Evolutionary conservation across 306 rosid species (phyloP), one percentile per base, ranked within the genome.

Genomic region (Acmispon strigosus): DNA sequence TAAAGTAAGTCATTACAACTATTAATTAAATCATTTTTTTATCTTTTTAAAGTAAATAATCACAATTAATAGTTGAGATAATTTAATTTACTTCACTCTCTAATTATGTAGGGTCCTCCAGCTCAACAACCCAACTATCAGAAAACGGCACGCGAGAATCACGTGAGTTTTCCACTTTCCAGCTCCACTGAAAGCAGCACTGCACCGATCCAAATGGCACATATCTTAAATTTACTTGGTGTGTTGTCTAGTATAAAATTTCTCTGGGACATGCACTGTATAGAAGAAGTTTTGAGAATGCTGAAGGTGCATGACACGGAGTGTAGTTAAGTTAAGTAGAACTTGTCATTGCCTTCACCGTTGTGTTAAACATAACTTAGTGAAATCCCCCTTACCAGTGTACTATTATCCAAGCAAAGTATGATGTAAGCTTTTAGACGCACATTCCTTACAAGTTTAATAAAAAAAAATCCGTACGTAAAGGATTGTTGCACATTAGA

Each of bases 111-210:
- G n/a, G n/a, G n/a, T n/a, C n/a, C 32, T 27, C 32, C 32, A 27
- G 32, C 32, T 27, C 32, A 27, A 27, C 32, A 2, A 4, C 3
- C 3, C 32, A 2, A 27, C 32, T 2, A n/a, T n/a, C n/a, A n/a
- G n/a, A n/a, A n/a, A n/a, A n/a, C n/a, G n/a, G 10, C 78, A 72
- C 64, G 70, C 55, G 69, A 72, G 4, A 22, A 6, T 72, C 70
- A 72, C 74, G 82, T 78, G 78, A 72, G 3, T n/a, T 4, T 14
- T 57, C 36, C 49, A 15, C 20, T 16, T 34, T 48, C 11, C 43
- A 8, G 11, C 43, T 7, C 56, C 36, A 29, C 61, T 14, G 76
- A 55, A 22, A 78, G 68, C 68, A 6, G 1, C 56, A 39, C 42
- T 2, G 3, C 53, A 72, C 76, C 73, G 69, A 71, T 49, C 2